Base-by-base conservation (phyloP, 495 filamentous ascomycete genomes). In the Tuber magnatum region DNA sequence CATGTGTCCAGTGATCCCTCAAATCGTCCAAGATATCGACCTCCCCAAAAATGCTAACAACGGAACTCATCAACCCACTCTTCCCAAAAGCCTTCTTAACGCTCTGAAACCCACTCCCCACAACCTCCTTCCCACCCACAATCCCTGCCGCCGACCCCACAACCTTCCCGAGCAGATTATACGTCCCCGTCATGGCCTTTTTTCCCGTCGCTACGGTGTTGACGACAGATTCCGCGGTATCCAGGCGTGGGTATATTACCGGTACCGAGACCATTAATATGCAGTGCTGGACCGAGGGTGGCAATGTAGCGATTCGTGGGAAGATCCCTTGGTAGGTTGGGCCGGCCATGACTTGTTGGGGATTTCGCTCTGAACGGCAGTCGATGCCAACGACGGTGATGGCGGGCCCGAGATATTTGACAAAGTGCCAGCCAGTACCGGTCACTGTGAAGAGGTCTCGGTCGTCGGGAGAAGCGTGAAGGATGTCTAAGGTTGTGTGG, bases 51-150 rank as follows among this genome's bases (percentile, higher is more conserved):
- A 97, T 93, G 84, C 93, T 97, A 41, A 99, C 86, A 69, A 97
- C 92, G 16, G 91, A 90, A 68, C 94, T 93, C 95, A 99, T 98
- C 41, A 99, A 86, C 0, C 95, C 95, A 9, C 88, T 89, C 84
- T 99, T 99, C 28, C 95, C 95, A 28, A 99, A 93, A 3, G 94
- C 96, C 82, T 93, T 93, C 86, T 99, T 99, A 75, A 98, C 93
- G 28, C 92, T 91, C 77, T 91, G 93, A 82, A 99, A 99, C 0
- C 96, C 95, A 8, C 92, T 92, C 42, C 91, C 90, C 5, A 99
- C 95, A 72, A 94, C 90, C 32, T 92, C 92, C 82, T 97, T 97
- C 22, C 94, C 95, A 41, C 95, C 95, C 0, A 98, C 94, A 4
- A 99, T 92, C 1, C 95, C 94, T 5, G 95, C 95, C 1, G 97